Base-by-base conservation (phyloP, 2,329 filamentous ascomycete genomes). In the Calonectria pauciramosa region DNA sequence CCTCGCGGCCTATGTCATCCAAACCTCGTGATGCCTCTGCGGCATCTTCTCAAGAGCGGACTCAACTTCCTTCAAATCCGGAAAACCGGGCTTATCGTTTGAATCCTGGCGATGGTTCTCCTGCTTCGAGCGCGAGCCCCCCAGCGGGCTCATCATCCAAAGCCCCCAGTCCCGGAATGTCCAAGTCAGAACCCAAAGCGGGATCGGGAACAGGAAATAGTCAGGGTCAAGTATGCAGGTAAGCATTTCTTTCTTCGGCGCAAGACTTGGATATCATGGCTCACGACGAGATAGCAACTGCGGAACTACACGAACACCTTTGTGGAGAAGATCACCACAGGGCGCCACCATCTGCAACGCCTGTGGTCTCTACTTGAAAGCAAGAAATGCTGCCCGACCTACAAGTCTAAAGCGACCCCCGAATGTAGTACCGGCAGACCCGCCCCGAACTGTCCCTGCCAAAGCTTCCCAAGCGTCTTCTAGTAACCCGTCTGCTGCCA, bases 261-360 rank as follows among this genome's bases (percentile, higher is more conserved):
- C 56, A n/a, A 65, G 30, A n/a, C 28, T 11, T 16, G 63, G 23
- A 34, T 14, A 20, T 9, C 59, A 13, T n/a, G 34, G 56, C 72
- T 79, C 36, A 68, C 64, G 14, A 41, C 51, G 13, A 59, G 52
- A 26, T 67, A 99, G 97, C 84, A 99, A 99, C 86, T 99, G 97
- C 84, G 94, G 94, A 72, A 99, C 97, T 20, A 98, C 96, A 68
- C 93, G 94, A 84, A 99, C 97, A 60, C 97, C 97, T 30, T 87
- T 99, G 47, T 99, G 97, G 97, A 92, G 97, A 83, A 92, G 97
- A 82, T 98, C 96, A 20, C 96, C 96, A 0, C 93, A 96, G 81
- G 97, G 97, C 36, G 94, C 95, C 70, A 98, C 96, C 34, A 99
- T 99, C 74, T 99, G 97, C 87, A 99, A 99, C 86, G 97, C 97